These are phyloP conservation scores for Boletus vermiculosoides DNA, from an alignment of 768 basidiomycete genomes.

Conservation along the genomic window DNA sequence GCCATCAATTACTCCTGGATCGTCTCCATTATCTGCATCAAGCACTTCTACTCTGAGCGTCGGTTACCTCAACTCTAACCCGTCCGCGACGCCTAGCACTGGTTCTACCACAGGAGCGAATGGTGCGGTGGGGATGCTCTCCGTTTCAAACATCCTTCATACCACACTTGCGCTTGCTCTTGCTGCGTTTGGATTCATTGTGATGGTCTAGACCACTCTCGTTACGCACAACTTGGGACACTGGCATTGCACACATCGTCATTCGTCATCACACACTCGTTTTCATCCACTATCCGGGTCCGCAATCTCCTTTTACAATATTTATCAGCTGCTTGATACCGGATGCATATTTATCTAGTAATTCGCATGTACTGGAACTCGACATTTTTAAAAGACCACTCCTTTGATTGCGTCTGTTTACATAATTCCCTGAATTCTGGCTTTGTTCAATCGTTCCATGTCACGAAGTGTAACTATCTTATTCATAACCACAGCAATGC, in stretches of 20 bases:
- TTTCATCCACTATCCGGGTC: not conserved
- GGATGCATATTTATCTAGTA: not conserved
- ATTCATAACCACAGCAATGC: conserved; percentile 4
- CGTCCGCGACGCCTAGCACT: not conserved
- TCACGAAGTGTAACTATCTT: not conserved
- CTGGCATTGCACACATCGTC: not conserved
- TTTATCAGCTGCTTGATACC: not conserved
- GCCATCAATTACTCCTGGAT: conserved; percentile 4
- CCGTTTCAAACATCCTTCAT: conserved; percentile 11
- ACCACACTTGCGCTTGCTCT: conserved; percentile 18
- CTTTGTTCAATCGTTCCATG: not conserved
- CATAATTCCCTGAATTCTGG: not conserved
- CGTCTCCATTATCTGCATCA: not conserved
- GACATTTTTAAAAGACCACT: not conserved
- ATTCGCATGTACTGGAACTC: not conserved
- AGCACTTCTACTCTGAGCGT: not conserved
- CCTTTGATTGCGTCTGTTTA: not conserved
- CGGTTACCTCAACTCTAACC: not conserved
- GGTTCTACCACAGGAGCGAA: conserved; percentile 1
- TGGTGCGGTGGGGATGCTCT: conserved; percentile 3
- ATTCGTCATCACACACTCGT: not conserved
- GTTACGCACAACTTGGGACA: not conserved
- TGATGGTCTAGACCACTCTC: conserved; percentile 15
- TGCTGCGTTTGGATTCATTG: conserved; percentile 18
- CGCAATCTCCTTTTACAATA: not conserved